Conservation (phyloP, 768 basidiomycete species). For the Royoungia palumana region DNA sequence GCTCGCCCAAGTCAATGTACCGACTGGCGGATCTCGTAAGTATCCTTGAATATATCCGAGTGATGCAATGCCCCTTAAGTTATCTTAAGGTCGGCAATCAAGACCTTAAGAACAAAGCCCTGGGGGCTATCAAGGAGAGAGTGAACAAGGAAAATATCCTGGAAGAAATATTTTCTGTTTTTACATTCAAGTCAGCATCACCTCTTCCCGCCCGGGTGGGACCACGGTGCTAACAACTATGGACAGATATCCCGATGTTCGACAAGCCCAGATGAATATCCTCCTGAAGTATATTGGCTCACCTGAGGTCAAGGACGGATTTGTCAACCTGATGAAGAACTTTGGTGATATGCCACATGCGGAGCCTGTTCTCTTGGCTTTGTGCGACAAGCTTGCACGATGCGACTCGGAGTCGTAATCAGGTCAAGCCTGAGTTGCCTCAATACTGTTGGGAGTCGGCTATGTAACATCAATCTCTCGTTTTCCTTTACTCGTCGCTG, state of each 20-base stretch:
- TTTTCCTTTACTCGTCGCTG: too few relatives aligned
- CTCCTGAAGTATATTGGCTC: constrained; percentile 1
- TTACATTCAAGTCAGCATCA: constrained; percentile 21
- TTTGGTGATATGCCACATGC: constrained; percentile 1
- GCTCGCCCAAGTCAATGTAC: constrained; percentile 39
- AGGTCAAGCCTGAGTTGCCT: too few relatives aligned
- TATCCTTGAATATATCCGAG: neutral
- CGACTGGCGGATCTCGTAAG: constrained; percentile 32
- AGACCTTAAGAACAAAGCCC: constrained; percentile 14
- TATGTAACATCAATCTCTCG: too few relatives aligned
- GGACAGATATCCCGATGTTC: constrained; percentile 8
- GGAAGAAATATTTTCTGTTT: constrained; percentile 26
- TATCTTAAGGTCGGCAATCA: constrained; percentile 13
- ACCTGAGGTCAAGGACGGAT: neutral
- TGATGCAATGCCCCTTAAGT: neutral
- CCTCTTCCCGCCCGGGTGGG: neutral
- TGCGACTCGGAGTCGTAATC: too few relatives aligned
- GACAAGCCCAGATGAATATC: neutral
- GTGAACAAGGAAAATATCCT: constrained; percentile 19
- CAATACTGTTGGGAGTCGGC: too few relatives aligned
- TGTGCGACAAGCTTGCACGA: neutral
- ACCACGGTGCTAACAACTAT: neutral
- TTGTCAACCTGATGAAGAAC: neutral
- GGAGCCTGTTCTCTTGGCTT: neutral
- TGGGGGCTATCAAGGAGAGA: constrained; percentile 16